phyloP scores from a whole-genome alignment of 345 rosid species.

The Brassica carinata region DNA sequence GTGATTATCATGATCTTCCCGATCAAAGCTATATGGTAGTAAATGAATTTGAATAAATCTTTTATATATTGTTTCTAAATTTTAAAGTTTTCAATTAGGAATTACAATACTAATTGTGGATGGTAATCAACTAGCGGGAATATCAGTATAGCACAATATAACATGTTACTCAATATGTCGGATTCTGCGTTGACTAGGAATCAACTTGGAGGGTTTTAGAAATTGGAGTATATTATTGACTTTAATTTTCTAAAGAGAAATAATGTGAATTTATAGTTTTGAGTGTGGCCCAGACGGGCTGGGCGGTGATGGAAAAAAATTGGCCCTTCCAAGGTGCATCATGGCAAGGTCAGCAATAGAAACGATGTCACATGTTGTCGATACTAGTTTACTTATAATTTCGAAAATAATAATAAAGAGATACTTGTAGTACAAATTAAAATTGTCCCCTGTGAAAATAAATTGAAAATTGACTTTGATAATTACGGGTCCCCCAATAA shows the following conservation, averaged over 20 bases:
- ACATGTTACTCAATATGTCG: conserved; percentile 38
- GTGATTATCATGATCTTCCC: not conserved
- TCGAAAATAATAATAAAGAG: conserved; percentile 19
- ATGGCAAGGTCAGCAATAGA: conserved; percentile 43
- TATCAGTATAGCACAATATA: not conserved
- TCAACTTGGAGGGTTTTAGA: conserved; percentile 19
- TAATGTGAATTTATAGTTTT: not conserved
- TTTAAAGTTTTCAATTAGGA: not conserved
- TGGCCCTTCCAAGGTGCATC: conserved; percentile 41
- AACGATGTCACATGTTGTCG: conserved; percentile 39
- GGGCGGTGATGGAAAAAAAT: conserved; percentile 15
- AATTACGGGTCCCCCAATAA: conserved; percentile 38
- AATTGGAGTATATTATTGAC: not conserved
- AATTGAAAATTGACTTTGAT: conserved; percentile 43
- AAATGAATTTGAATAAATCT: not conserved
- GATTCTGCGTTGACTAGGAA: conserved; percentile 31
- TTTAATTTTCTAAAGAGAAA: not conserved
- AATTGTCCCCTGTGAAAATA: conserved; percentile 31
- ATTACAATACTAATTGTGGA: not conserved
- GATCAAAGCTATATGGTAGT: not conserved
- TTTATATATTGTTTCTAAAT: not conserved
- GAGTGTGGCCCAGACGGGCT: conserved; percentile 27
- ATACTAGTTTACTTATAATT: conserved; percentile 6
- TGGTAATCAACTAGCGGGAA: not conserved
- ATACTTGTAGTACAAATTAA: conserved; percentile 8